phyloP scores from a whole-genome alignment of 371 early-diverging fungal species.

The Mortierella sp. region DNA sequence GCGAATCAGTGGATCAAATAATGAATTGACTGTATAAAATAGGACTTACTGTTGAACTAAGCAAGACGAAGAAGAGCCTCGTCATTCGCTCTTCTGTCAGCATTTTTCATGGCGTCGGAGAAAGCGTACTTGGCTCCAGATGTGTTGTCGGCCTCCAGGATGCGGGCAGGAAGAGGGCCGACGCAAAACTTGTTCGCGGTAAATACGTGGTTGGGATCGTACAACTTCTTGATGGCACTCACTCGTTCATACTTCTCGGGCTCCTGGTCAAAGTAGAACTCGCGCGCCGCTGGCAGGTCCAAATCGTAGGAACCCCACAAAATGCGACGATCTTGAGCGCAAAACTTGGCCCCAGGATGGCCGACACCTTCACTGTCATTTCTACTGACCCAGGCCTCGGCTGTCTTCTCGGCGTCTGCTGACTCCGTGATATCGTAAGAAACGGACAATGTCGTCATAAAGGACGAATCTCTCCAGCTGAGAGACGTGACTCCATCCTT shows the following conservation, averaged over 20 bases:
- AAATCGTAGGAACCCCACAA: conserved; percentile 51
- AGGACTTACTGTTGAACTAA: no score
- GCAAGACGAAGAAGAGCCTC: no score
- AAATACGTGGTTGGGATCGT: conserved; percentile 44
- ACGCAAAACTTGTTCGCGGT: conserved; percentile 53
- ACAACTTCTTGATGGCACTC: conserved; percentile 19
- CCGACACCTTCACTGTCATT: conserved; percentile 26
- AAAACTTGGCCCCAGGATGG: conserved; percentile 16
- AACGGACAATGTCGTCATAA: conserved; percentile 19
- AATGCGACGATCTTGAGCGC: conserved; percentile 45
- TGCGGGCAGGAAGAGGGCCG: conserved; percentile 14
- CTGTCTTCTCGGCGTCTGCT: not conserved
- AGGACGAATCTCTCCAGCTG: conserved; percentile 43
- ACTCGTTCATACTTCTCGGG: conserved; percentile 31
- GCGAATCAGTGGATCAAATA: no score
- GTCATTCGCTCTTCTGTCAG: no score
- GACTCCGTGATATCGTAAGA: conserved; percentile 22
- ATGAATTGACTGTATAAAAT: no score
- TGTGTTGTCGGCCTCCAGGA: no score
- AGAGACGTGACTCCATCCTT: conserved; percentile 27
- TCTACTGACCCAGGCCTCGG: conserved; percentile 11
- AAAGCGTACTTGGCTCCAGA: no score
- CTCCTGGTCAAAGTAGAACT: conserved; percentile 15
- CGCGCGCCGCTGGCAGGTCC: conserved; percentile 31
- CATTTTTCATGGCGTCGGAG: no score